Evolutionary conservation across 129 eudicot genomes (phyloP).

Genomic region (Artemisia argyi): DNA sequence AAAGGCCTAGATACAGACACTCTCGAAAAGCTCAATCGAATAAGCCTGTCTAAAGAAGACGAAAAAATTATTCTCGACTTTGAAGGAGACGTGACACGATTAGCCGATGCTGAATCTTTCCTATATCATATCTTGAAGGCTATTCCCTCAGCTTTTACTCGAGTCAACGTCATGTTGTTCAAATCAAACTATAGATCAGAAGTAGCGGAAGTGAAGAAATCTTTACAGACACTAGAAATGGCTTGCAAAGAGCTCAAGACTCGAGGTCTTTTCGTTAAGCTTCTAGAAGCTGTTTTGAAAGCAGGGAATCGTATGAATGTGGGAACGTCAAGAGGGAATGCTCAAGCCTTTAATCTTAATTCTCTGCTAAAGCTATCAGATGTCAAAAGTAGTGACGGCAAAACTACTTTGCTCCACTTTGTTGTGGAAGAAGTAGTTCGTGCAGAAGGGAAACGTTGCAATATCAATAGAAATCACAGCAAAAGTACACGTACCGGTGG

Average conservation of each 20-base stretch:
- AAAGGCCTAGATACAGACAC: conserved; percentile 53
- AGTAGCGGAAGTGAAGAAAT: conserved; percentile 42
- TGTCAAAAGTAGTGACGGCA: conserved; percentile 77
- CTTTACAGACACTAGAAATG: conserved; percentile 51
- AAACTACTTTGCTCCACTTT: conserved; percentile 78
- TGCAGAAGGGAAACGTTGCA: conserved; percentile 76
- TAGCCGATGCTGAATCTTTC: conserved; percentile 85
- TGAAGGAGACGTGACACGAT: conserved; percentile 48
- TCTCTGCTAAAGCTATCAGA: conserved; percentile 73
- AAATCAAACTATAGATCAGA: conserved; percentile 56
- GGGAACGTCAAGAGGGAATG: conserved; percentile 84
- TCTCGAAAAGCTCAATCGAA: conserved; percentile 66
- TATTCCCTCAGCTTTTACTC: conserved; percentile 73
- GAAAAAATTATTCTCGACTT: conserved; percentile 45
- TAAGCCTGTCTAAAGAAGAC: conserved; percentile 62
- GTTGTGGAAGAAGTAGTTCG: conserved; percentile 83
- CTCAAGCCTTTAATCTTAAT: conserved; percentile 74
- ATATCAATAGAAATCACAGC: conserved; percentile 41
- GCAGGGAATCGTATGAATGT: conserved; percentile 86
- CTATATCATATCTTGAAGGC: conserved; percentile 65
- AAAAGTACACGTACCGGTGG: conserved; percentile 12
- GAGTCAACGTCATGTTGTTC: conserved; percentile 62
- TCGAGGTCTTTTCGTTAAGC: conserved; percentile 73
- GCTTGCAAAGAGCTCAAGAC: conserved; percentile 70
- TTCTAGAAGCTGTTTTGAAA: conserved; percentile 75